These are phyloP conservation scores for Podospora fimiseda DNA, from an alignment of 495 filamentous ascomycete species.

Conservation along the genomic window DNA sequence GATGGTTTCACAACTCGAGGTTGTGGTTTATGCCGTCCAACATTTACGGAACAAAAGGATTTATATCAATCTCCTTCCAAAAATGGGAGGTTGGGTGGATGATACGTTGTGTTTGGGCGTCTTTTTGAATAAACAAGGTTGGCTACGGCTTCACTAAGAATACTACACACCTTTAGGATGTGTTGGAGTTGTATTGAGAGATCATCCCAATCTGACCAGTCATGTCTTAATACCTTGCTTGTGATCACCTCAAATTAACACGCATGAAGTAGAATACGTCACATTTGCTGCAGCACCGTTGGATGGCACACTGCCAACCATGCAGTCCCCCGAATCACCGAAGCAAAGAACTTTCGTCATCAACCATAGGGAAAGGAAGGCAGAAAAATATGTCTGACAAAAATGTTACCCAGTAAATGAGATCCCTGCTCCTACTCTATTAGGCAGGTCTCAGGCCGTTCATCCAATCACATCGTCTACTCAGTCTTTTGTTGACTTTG, in stretches of 20 bases:
- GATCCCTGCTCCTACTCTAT: slow-evolving; percentile 16
- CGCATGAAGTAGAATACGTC: background rate
- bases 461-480: slow-evolving; percentile 17
- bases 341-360: background rate
- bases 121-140: no score
- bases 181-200: background rate
- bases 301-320: background rate
- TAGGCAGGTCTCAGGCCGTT: slow-evolving; percentile 21
- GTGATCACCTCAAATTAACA: background rate
- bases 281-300: background rate
- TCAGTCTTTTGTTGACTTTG: no score
- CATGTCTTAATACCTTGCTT: background rate
- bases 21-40: no score
- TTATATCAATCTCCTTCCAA: no score
- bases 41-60: no score
- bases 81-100: no score
- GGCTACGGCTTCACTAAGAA: no score
- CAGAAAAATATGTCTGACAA: background rate
- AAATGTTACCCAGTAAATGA: background rate
- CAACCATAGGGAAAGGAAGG: no score
- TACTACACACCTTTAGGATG: background rate
- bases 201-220: background rate
- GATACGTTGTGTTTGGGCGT: no score
- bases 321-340: background rate
- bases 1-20: no score